phyloP scores from a whole-genome alignment of 345 rosid species.

The Eucalyptus globulus region DNA sequence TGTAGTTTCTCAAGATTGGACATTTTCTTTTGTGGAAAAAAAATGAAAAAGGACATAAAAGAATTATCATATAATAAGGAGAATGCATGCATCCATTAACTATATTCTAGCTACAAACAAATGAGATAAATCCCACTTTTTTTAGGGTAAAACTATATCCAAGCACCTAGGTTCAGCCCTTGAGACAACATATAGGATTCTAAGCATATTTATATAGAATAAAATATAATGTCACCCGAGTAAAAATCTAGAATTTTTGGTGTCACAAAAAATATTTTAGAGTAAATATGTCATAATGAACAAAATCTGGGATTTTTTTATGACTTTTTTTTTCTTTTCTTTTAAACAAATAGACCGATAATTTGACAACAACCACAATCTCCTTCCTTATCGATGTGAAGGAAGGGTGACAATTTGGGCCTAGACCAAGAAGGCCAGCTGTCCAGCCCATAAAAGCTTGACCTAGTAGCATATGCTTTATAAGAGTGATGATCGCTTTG shows the following conservation, averaged over 20 bases:
- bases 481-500: too few species aligned
- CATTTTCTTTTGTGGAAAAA: not conserved
- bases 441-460: not conserved
- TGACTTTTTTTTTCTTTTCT: too few species aligned
- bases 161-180: not conserved
- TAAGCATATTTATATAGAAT: conserved; percentile 8
- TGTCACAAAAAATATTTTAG: too few species aligned
- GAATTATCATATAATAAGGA: not conserved
- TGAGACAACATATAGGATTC: conserved; percentile 5
- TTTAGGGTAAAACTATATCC: not conserved
- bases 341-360: too few species aligned
- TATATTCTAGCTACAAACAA: not conserved
- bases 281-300: too few species aligned
- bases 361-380: not conserved
- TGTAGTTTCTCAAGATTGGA: not conserved
- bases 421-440: not conserved
- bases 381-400: too few species aligned
- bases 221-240: too few species aligned
- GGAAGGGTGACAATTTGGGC: not conserved
- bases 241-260: too few species aligned
- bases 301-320: too few species aligned
- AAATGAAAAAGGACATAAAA: not conserved
- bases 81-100: not conserved
- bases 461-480: not conserved
- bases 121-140: not conserved